Evolutionary conservation across 129 eudicot species (phyloP), one percentile per base, ranked within the genome.

Genomic region (Arctium lappa): DNA sequence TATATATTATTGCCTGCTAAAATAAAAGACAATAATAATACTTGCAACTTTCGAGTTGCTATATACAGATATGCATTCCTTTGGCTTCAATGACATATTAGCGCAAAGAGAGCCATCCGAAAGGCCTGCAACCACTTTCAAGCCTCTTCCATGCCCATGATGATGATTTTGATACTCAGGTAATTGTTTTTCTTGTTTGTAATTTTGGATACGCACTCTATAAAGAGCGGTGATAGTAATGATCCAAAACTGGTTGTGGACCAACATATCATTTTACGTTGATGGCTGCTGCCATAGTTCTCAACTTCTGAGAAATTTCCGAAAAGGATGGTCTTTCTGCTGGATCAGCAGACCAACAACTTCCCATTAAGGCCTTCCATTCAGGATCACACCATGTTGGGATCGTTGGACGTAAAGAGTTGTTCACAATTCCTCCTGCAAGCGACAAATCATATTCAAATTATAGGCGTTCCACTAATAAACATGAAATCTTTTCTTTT

Each of bases 321-420:
- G 97, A 88, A 83, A 96, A 96, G 6, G 99, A 93, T 12, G 98
- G 99, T 81, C 99, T 90, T 80, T 85, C 83, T 1, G 90, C 80
- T 2, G 98, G 99, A 69, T 96, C 99, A 71, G 95, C 77, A 8
- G 94, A 89, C 98, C 99, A 93, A 81, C 94, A 93, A 72, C 91
- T 91, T 83, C 85, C 97, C 98, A 94, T 94, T 81, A 94, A 77
- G 6, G 94, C 81, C 48, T 94, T 94, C 98, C 97, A 92, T 75
- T 92, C 95, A 12, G 97, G 97, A 80, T 92, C 99, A 36, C 99
- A 96, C 99, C 99, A 96, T 60, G 95, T 88, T 29, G 99, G 99
- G 72, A 91, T 93, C 82, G 90, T 90, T 29, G 99, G 99, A 36
- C 98, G 98, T 48, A 96, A 78, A 4, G 96, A 77, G 89, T 92